Conservation (phyloP, 1,284 basidiomycete species). For the Blastosporella zonata region DNA sequence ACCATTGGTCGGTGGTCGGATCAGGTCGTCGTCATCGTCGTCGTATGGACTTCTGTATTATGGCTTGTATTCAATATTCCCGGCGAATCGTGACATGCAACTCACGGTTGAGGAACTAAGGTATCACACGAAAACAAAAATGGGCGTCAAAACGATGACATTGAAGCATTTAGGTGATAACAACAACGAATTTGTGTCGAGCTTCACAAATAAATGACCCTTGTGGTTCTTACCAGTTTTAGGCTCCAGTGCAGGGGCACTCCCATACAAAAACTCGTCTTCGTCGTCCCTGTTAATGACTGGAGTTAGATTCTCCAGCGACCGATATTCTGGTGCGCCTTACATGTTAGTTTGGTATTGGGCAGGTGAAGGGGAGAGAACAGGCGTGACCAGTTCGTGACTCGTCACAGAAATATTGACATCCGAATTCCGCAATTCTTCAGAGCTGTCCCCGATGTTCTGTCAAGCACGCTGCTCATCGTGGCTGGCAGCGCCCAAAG, state of each 20-base stretch:
- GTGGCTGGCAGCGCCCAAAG: constrained; percentile 24
- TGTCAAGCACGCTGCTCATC: constrained; percentile 22
- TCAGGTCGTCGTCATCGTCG: constrained; percentile 29
- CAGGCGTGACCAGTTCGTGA: constrained; percentile 16
- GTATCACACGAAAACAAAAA: constrained; percentile 35
- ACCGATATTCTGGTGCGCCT: constrained; percentile 7
- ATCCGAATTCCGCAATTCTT: constrained; percentile 15
- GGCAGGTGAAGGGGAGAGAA: constrained; percentile 10
- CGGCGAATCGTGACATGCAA: constrained; percentile 21
- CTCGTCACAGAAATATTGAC: constrained; percentile 18
- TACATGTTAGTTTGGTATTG: constrained; percentile 12
- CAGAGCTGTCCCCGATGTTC: constrained; percentile 15
- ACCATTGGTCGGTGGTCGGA: constrained; percentile 46
- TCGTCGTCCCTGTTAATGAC: constrained; percentile 56
- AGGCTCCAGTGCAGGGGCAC: constrained; percentile 36
- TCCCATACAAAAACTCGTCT: constrained; percentile 74
- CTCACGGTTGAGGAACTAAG: constrained; percentile 58
- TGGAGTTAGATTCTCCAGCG: constrained; percentile 4
- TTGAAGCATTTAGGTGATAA: constrained; percentile 30
- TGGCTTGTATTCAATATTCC: constrained; percentile 18
- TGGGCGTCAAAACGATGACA: constrained; percentile 39
- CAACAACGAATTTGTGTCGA: constrained; percentile 10
- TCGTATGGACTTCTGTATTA: constrained; percentile 45
- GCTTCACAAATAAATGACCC: constrained; percentile 15
- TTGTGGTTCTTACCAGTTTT: constrained; percentile 37